Percentiles rank a stretch among this genome's conserved stretches.
Evolutionary conservation across 2,329 filamentous ascomycete species (phyloP).

Genomic region (Fonsecaea monophora): DNA sequence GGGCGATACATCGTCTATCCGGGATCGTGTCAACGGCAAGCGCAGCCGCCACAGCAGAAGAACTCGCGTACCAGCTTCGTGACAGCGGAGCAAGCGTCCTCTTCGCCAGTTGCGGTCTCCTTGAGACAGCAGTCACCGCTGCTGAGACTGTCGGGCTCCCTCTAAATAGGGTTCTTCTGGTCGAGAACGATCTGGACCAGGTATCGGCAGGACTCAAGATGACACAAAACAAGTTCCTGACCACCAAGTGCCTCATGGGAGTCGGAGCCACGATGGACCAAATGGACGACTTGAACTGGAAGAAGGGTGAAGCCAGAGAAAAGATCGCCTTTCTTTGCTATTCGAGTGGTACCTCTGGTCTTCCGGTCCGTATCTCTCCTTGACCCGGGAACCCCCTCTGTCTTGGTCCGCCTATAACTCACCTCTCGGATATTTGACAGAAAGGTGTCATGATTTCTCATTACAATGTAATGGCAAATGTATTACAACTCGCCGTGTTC

Average conservation of each 20-base stretch:
- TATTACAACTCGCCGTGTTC: constrained; percentile 52
- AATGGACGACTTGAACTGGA: constrained; percentile 50
- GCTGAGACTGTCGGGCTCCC: constrained; percentile 70
- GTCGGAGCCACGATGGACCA: constrained; percentile 58
- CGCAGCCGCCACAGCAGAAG: constrained; percentile 71
- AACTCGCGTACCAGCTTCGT: constrained; percentile 74
- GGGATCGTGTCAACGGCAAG: constrained; percentile 77
- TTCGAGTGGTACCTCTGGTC: constrained; percentile 78
- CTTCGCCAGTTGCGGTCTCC: constrained; percentile 73
- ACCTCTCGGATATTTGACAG: neutral
- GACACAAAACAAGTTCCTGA: constrained; percentile 66
- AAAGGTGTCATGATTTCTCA: constrained; percentile 85
- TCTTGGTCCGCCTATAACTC: no score
- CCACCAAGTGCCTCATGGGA: constrained; percentile 61
- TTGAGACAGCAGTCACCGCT: constrained; percentile 68
- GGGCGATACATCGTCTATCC: constrained; percentile 74
- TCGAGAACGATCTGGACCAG: constrained; percentile 63
- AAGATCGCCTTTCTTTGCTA: constrained; percentile 79
- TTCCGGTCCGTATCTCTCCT: constrained; percentile 62
- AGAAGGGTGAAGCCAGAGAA: constrained; percentile 54
- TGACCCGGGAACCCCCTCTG: neutral
- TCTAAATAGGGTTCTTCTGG: constrained; percentile 68
- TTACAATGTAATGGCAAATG: constrained; percentile 74
- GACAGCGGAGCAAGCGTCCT: constrained; percentile 72
- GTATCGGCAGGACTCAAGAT: constrained; percentile 37